Conservation (phyloP, 164 flowering plant genomes). For the Echeveria elegans region DNA sequence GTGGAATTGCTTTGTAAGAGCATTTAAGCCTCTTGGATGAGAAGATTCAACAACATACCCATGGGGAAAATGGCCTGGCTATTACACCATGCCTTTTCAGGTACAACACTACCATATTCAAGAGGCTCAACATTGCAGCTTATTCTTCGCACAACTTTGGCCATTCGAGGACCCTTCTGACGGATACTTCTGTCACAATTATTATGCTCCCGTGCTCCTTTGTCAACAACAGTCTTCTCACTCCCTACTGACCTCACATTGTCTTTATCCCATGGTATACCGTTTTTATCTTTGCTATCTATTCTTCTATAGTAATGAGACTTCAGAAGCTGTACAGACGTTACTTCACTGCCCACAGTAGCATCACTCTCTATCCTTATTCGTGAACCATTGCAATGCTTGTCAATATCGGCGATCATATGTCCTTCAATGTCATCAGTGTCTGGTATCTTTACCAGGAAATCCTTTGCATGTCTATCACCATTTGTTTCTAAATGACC, state of each 20-base stretch:
- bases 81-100: conserved; percentile 72
- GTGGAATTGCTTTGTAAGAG: neutral
- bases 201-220: conserved; percentile 29
- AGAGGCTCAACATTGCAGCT: conserved; percentile 74
- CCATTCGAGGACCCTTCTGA: conserved; percentile 92
- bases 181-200: conserved; percentile 44
- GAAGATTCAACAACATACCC: conserved; percentile 34
- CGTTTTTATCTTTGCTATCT: conserved; percentile 21
- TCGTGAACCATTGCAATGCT: conserved; percentile 13
- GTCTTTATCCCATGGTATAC: conserved; percentile 18
- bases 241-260: conserved; percentile 21
- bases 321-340: conserved; percentile 15
- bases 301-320: conserved; percentile 18
- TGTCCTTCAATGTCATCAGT: conserved; percentile 2
- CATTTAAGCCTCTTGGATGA: neutral
- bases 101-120: conserved; percentile 54
- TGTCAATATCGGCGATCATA: conserved; percentile 13
- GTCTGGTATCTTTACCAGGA: conserved; percentile 12
- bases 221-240: conserved; percentile 20
- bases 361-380: conserved; percentile 13
- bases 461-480: conserved; percentile 16
- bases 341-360: conserved; percentile 15
- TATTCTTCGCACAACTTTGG: conserved; percentile 76
- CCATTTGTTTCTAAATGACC: conserved; percentile 7
- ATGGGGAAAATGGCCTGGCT: conserved; percentile 77